phyloP scores from a whole-genome alignment of 2,329 filamentous ascomycete species.

The Penicillium sp. region DNA sequence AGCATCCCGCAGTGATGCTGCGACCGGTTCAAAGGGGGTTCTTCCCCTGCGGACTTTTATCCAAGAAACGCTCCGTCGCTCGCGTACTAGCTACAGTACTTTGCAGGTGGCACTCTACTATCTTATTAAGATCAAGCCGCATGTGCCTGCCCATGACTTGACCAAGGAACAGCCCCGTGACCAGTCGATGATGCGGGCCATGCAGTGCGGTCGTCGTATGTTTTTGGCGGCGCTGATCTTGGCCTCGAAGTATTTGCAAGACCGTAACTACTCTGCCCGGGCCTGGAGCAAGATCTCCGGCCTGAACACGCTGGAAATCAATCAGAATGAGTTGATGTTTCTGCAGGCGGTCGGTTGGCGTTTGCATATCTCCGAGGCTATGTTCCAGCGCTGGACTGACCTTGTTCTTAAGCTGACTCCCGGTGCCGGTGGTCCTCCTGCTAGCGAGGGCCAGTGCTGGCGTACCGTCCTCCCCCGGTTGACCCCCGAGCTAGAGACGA shows the following conservation, averaged over 20 bases:
- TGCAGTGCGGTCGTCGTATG: constrained; percentile 97
- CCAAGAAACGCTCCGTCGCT: constrained; percentile 92
- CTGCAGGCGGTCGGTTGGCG: constrained; percentile 89
- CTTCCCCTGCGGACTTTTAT: constrained; percentile 93
- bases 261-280: constrained; percentile 94
- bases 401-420: constrained; percentile 85
- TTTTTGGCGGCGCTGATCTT: constrained; percentile 93
- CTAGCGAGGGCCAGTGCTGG: constrained; percentile 41
- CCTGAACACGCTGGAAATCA: constrained; percentile 90
- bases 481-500: constrained; percentile 58
- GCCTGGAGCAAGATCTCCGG: constrained; percentile 99
- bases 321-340: constrained; percentile 93
- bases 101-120: constrained; percentile 97
- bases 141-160: constrained; percentile 80
- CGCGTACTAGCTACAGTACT: constrained; percentile 95
- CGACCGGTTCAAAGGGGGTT: constrained; percentile 69
- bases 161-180: constrained; percentile 82
- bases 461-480: constrained; percentile 55
- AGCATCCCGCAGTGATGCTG: constrained; percentile 69
- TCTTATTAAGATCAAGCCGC: constrained; percentile 87
- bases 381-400: constrained; percentile 92
- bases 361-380: constrained; percentile 84
- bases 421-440: constrained; percentile 44
- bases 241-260: constrained; percentile 96
- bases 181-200: constrained; percentile 69